These are phyloP conservation scores for Aspergillus taichungensis DNA, from an alignment of 495 filamentous ascomycete species.

Conservation along the genomic window DNA sequence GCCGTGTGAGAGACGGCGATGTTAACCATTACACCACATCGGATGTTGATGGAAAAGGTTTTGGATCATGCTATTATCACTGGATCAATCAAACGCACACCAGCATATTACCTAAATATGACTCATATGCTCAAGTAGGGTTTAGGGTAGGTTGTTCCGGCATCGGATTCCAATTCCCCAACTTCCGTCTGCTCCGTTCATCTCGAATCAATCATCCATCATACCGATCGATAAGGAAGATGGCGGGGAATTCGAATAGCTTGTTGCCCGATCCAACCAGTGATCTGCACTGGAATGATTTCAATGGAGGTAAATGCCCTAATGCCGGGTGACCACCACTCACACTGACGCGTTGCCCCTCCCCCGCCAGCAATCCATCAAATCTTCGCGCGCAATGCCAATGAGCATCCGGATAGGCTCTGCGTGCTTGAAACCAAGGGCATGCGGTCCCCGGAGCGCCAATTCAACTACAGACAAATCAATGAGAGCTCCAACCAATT, in stretches of 20 bases:
- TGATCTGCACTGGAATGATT: not conserved
- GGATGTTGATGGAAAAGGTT: slow-evolving; percentile 1
- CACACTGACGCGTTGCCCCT: not conserved
- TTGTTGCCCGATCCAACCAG: slow-evolving; percentile 1
- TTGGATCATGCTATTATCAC: too few species aligned
- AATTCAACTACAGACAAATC: slow-evolving; percentile 84
- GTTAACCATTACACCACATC: slow-evolving; percentile 29
- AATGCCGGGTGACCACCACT: not conserved
- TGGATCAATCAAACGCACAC: too few species aligned
- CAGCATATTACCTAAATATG: too few species aligned
- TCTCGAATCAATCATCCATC: too few species aligned
- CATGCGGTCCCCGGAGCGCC: slow-evolving; percentile 45
- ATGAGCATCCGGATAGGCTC: slow-evolving; percentile 62
- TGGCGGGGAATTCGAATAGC: too few species aligned
- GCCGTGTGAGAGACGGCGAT: slow-evolving; percentile 24
- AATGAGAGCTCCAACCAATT: slow-evolving; percentile 76
- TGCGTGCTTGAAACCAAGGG: slow-evolving; percentile 81
- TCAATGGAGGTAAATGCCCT: not conserved
- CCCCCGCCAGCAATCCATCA: slow-evolving; percentile 56
- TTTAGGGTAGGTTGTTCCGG: too few species aligned
- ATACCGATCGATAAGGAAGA: too few species aligned
- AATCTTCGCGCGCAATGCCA: slow-evolving; percentile 63
- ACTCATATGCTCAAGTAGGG: too few species aligned
- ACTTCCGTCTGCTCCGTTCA: too few species aligned
- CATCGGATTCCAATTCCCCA: too few species aligned